Evolutionary conservation across 306 rosid genomes (phyloP).

Genomic region (Cicer cuneatum): DNA sequence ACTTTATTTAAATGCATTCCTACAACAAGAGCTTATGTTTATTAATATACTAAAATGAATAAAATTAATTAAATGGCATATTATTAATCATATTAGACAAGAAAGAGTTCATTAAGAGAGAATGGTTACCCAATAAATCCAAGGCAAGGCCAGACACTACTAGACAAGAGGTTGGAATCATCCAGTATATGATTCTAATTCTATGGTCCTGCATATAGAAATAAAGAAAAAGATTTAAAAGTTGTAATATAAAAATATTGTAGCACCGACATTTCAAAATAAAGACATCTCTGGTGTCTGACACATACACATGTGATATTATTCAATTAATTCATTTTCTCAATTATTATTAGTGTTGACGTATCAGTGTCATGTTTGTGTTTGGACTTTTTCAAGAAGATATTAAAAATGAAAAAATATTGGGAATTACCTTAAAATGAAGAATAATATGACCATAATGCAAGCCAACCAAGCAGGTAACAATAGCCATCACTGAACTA

Average conservation of each 20-base stretch:
- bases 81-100: not conserved
- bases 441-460: slow-evolving; percentile 88
- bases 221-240: slow-evolving; percentile 4
- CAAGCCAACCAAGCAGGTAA: slow-evolving; percentile 93
- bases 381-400: not conserved
- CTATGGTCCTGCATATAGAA: slow-evolving; percentile 71
- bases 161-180: slow-evolving; percentile 70
- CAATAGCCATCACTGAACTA: slow-evolving; percentile 91
- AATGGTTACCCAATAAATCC: slow-evolving; percentile 65
- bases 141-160: slow-evolving; percentile 64
- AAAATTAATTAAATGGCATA: slow-evolving; percentile 12
- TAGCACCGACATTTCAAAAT: not conserved
- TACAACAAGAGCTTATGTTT: slow-evolving; percentile 38
- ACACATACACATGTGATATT: not conserved
- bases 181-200: slow-evolving; percentile 78
- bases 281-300: not conserved
- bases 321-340: not conserved
- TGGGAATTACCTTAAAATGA: slow-evolving; percentile 71
- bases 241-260: not conserved
- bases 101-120: not conserved
- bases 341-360: not conserved
- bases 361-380: not conserved
- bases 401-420: not conserved
- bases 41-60: slow-evolving; percentile 8
- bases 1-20: slow-evolving; percentile 92